Evolutionary conservation across 2,329 filamentous ascomycete species (phyloP).

Genomic region (Sphaerulina vaccinii): DNA sequence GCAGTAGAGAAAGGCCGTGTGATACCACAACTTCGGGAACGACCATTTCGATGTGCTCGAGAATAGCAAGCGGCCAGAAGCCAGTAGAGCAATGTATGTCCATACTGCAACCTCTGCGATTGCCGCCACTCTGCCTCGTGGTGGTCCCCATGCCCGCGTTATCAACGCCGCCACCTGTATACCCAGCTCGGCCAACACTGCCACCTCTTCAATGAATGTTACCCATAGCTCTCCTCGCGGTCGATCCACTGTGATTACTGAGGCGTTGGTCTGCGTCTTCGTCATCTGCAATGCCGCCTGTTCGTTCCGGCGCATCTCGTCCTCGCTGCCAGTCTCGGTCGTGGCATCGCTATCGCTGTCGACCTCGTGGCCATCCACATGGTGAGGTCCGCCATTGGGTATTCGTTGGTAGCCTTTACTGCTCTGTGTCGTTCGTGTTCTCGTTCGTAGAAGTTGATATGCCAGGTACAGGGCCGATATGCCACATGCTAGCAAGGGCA

Average conservation of each 20-base stretch:
- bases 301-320: conserved; percentile 59
- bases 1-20: conserved; percentile 81
- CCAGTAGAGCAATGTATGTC: conserved; percentile 76
- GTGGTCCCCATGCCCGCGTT: conserved; percentile 56
- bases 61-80: conserved; percentile 67
- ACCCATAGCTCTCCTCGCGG: conserved; percentile 71
- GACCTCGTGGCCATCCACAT: conserved; percentile 35
- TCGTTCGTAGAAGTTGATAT: conserved; percentile 54
- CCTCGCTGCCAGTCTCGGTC: conserved; percentile 36
- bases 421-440: conserved; percentile 29
- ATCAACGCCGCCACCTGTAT: conserved; percentile 66
- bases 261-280: conserved; percentile 50
- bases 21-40: conserved; percentile 81
- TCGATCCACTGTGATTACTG: conserved; percentile 67
- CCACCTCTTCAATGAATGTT: conserved; percentile 71
- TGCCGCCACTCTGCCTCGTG: conserved; percentile 56
- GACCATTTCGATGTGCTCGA: conserved; percentile 60
- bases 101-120: conserved; percentile 70
- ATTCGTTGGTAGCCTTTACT: conserved; percentile 52
- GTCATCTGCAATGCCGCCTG: conserved; percentile 57
- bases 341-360: conserved; percentile 37
- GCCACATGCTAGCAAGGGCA: conserved; percentile 70
- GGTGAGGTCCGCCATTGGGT: conserved; percentile 23
- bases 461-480: conserved; percentile 68
- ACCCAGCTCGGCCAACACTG: conserved; percentile 68